Evolutionary conservation across 1,139 yeast genomes (phyloP).

Genomic region (Yamadazyma songkhlaensis): DNA sequence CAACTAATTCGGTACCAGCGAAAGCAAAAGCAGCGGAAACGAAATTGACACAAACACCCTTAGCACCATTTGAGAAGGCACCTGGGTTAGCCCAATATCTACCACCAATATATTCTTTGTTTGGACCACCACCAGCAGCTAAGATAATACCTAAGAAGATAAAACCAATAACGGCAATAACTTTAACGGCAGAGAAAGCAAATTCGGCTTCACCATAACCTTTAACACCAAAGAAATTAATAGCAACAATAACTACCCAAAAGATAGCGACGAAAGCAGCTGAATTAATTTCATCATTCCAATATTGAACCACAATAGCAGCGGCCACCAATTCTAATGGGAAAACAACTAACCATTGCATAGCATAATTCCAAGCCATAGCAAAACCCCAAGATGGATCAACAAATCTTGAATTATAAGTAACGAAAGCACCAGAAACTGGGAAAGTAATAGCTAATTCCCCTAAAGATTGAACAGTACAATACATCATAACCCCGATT

Average conservation of each 20-base stretch:
- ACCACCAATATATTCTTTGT: constrained; percentile 52
- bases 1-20: constrained; percentile 48
- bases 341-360: constrained; percentile 68
- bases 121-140: constrained; percentile 61
- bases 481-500: constrained; percentile 48
- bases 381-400: constrained; percentile 79
- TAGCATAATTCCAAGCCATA: constrained; percentile 70
- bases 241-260: constrained; percentile 50
- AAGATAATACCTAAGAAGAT: constrained; percentile 70
- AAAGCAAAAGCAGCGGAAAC: constrained; percentile 48
- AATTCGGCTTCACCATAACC: constrained; percentile 77
- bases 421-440: constrained; percentile 70
- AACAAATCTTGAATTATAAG: constrained; percentile 64
- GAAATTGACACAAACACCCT: constrained; percentile 50
- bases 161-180: constrained; percentile 64
- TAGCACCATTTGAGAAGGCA: constrained; percentile 63
- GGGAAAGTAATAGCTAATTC: constrained; percentile 74
- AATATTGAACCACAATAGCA: constrained; percentile 64
- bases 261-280: constrained; percentile 74
- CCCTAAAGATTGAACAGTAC: constrained; percentile 70
- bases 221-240: constrained; percentile 62
- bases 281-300: constrained; percentile 55
- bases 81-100: constrained; percentile 61
- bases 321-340: constrained; percentile 78
- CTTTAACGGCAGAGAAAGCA: constrained; percentile 56